A percentile compares a stretch with the other conserved stretches of the same genome.
Conservation (phyloP, 177 flowering plant genomes). For the Vitis hybrid region DNA sequence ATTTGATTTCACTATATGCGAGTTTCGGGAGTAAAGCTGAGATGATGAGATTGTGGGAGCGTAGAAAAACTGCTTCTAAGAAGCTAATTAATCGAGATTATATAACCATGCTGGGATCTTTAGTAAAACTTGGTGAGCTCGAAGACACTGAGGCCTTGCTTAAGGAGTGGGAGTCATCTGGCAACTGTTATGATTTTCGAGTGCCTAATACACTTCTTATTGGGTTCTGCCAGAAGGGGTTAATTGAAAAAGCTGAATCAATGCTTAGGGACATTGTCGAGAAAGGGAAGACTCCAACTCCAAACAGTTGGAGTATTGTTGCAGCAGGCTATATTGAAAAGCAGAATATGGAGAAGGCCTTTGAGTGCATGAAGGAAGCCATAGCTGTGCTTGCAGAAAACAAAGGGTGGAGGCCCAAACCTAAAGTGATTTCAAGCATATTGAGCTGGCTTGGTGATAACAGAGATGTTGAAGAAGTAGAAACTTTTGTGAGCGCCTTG, state of each 20-base stretch:
- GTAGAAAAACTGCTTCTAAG: conserved; percentile 24
- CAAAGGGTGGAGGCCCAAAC: conserved; percentile 39
- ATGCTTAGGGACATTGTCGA: conserved; percentile 20
- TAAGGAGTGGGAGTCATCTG: conserved; percentile 43
- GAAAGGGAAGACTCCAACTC: conserved; percentile 31
- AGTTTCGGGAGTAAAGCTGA: conserved; percentile 37
- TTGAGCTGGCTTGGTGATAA: conserved; percentile 31
- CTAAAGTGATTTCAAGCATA: conserved; percentile 13
- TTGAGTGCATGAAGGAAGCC: conserved; percentile 44
- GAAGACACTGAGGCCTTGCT: conserved; percentile 34
- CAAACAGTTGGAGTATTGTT: conserved; percentile 43
- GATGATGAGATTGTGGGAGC: conserved; percentile 40
- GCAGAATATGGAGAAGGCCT: conserved; percentile 34
- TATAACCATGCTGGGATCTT: conserved; percentile 32
- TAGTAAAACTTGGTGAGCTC: conserved; percentile 46
- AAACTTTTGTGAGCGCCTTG: conserved; percentile 21
- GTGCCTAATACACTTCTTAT: conserved; percentile 43
- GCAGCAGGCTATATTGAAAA: conserved; percentile 31
- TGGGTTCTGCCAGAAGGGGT: conserved; percentile 34
- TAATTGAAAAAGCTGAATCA: conserved; percentile 34
- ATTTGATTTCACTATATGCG: conserved; percentile 45
- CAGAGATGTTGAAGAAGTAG: conserved; percentile 25
- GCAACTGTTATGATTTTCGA: conserved; percentile 37
- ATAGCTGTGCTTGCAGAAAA: conserved; percentile 26
- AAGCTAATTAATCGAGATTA: conserved; percentile 42